Conservation (phyloP, 75 land plant species). For the Cupressus sempervirens region DNA sequence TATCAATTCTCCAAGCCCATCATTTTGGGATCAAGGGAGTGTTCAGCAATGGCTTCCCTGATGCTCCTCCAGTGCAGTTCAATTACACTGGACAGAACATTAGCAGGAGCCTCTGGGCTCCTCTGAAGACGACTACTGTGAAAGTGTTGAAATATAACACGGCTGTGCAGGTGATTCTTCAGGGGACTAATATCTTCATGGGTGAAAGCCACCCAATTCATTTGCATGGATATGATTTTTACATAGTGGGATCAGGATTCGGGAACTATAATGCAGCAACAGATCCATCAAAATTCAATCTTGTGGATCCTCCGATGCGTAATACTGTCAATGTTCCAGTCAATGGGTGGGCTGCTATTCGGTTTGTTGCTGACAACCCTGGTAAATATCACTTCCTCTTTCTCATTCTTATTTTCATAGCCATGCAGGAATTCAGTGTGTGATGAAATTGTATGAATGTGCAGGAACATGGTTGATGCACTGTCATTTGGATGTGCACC, state of each 20-base stretch:
- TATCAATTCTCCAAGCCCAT: slow-evolving; percentile 52
- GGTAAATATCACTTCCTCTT: too few relatives aligned
- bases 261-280: slow-evolving; percentile 28
- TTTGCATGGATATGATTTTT: slow-evolving; percentile 39
- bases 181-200: slow-evolving; percentile 21
- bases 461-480: too few relatives aligned
- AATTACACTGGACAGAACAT: slow-evolving; percentile 52
- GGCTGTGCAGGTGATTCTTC: slow-evolving; percentile 29
- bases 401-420: too few relatives aligned
- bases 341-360: slow-evolving; percentile 39
- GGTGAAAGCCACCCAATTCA: slow-evolving; percentile 41
- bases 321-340: slow-evolving; percentile 35
- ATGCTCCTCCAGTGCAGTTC: slow-evolving; percentile 21
- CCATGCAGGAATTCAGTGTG: too few relatives aligned
- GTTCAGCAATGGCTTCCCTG: slow-evolving; percentile 34
- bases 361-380: slow-evolving; percentile 30
- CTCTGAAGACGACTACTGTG: slow-evolving; percentile 11
- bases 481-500: too few relatives aligned
- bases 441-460: too few relatives aligned
- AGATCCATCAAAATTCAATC: slow-evolving; percentile 24
- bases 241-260: slow-evolving; percentile 31
- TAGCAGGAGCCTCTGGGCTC: slow-evolving; percentile 13
- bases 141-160: slow-evolving; percentile 16
- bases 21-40: slow-evolving; percentile 30
- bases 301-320: slow-evolving; percentile 34